Conservation (phyloP, 345 rosid species). For the Nephelium lappaceum region DNA sequence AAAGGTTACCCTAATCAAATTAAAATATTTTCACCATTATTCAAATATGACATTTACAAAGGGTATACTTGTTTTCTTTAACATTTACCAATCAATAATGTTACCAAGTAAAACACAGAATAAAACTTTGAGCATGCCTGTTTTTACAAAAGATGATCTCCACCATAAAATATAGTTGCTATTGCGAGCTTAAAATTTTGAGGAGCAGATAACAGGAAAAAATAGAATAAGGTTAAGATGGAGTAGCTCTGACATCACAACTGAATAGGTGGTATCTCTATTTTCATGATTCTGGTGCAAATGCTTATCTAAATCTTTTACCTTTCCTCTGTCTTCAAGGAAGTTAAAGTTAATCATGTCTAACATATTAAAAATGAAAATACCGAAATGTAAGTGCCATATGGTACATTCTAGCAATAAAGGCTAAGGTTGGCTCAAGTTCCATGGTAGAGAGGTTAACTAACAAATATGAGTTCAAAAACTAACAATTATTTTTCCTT, state of each 20-base stretch:
- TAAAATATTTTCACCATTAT: neutral
- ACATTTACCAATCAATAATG: neutral
- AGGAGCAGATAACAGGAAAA: neutral
- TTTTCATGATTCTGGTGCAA: neutral
- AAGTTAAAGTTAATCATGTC: neutral
- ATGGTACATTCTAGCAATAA: neutral
- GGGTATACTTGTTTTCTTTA: neutral
- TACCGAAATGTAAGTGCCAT: neutral
- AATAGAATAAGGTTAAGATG: neutral
- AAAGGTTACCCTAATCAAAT: neutral
- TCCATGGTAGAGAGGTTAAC: neutral
- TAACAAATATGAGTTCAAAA: neutral
- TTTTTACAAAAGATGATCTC: neutral
- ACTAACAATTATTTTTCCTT: neutral
- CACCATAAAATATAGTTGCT: neutral
- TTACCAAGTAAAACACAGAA: neutral
- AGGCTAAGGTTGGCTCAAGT: neutral
- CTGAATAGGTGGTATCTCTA: neutral
- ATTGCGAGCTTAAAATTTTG: neutral
- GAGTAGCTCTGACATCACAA: neutral
- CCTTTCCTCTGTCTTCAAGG: neutral
- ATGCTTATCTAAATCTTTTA: neutral
- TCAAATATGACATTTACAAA: neutral
- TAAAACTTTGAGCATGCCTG: neutral
- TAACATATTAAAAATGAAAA: neutral